Percentiles rank a stretch among this genome's conserved stretches.
phyloP scores from a whole-genome alignment of 2,329 filamentous ascomycete genomes.

The Cladophialophora psammophila region DNA sequence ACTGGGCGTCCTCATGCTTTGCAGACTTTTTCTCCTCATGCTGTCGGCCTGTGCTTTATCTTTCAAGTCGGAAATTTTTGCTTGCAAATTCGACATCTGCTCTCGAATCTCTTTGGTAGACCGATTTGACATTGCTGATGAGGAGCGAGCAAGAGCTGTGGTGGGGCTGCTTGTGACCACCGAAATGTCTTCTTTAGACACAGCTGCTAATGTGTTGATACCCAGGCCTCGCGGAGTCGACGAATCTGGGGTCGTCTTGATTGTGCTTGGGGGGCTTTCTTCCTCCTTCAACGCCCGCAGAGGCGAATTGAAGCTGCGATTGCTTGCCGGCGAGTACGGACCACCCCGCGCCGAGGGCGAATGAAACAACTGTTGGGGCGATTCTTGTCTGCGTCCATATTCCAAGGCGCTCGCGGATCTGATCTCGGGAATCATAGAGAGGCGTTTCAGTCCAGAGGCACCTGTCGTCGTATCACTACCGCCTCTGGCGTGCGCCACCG shows the following conservation, averaged over 20 bases:
- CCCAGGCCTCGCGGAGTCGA: constrained; percentile 34
- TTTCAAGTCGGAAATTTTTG: constrained; percentile 80
- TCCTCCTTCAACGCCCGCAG: constrained; percentile 38
- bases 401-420: constrained; percentile 41
- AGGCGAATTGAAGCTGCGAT: constrained; percentile 39
- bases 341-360: constrained; percentile 17
- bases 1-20: constrained; percentile 76
- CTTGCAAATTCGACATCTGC: constrained; percentile 85
- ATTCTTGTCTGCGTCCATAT: constrained; percentile 36
- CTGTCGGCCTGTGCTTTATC: constrained; percentile 81
- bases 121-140: constrained; percentile 34
- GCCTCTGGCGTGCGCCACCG: constrained; percentile 49
- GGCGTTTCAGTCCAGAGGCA: constrained; percentile 32
- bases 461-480: constrained; percentile 52
- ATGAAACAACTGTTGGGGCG: constrained; percentile 30
- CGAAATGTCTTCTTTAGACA: constrained; percentile 35
- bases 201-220: constrained; percentile 35
- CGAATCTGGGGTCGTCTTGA: constrained; percentile 38
- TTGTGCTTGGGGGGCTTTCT: constrained; percentile 35
- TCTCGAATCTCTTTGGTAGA: constrained; percentile 68
- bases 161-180: constrained; percentile 31
- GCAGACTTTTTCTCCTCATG: constrained; percentile 76
- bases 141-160: constrained; percentile 31
- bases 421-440: constrained; percentile 36
- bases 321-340: constrained; percentile 31